Base-by-base conservation (phyloP, 257 asterid genomes). In the Nemophila menziesii region DNA sequence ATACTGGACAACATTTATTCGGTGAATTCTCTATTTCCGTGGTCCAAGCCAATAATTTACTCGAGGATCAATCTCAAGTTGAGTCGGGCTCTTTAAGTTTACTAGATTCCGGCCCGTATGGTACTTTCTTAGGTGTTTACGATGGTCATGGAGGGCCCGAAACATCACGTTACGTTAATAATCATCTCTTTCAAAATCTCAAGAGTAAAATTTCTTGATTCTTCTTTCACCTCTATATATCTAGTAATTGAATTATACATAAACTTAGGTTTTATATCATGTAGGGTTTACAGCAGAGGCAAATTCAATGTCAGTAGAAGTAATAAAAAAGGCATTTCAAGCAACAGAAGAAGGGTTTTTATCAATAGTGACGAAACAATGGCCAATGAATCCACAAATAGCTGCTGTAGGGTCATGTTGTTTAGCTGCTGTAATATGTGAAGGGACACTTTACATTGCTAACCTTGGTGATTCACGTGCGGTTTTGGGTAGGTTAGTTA, bases 131-230 rank as follows among this genome's bases (percentile, higher is more conserved):
- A 11, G 78, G 78, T n/a, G 74, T 66, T 19, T 71, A 66, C 41
- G 78, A 71, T 55, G 78, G 78, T 39, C 78, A 71, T 44, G 78
- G 78, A n/a, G 78, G 78, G 38, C 78, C 78, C 39, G 78, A 71
- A 60, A 66, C 78, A 16, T 66, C 78, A 2, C 71, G 71, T 11
- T 66, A 47, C 51, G 52, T 71, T 51, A 62, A 66, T 5, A 65
- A 66, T 38, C 63, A 71, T 50, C 60, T 71, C 44, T 71, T 71
- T 52, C 74, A 55, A 46, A 43, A 71, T 56, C 56, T 71, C 48
- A 66, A 71, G 55, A 52, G 78, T 71, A 59, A 56, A 61, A 20
- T 33, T 16, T 26, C 33, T 50, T 24, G 39, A n/a, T n/a, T n/a
- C n/a, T n/a, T n/a, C n/a, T n/a, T n/a, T n/a, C n/a, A 14, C 36